phyloP scores from a whole-genome alignment of 2,329 filamentous ascomycete genomes.

The Alternaria atra region DNA sequence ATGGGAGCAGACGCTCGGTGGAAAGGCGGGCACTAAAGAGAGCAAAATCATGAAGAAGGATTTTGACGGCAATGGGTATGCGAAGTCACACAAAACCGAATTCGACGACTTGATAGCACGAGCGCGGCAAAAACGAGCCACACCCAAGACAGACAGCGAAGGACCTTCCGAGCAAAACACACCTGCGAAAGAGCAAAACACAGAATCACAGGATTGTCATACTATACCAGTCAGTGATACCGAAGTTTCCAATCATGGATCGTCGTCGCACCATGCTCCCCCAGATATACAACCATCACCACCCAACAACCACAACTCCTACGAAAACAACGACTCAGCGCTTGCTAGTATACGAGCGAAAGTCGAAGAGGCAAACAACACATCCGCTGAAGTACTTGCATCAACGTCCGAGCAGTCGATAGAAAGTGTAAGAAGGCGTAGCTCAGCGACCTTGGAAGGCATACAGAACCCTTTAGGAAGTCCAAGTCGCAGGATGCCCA shows the following conservation, averaged over 20 bases:
- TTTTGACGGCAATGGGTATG: slow-evolving; percentile 83
- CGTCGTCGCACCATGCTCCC: slow-evolving; percentile 3
- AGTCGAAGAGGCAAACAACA: slow-evolving; percentile 29
- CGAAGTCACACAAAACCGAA: slow-evolving; percentile 73
- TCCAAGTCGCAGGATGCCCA: slow-evolving; percentile 49
- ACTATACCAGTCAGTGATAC: slow-evolving; percentile 7
- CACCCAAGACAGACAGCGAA: slow-evolving; percentile 39
- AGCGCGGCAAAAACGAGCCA: slow-evolving; percentile 67
- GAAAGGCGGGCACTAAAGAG: slow-evolving; percentile 55
- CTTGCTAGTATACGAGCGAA: slow-evolving; percentile 33
- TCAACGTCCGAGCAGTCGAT: slow-evolving; percentile 13
- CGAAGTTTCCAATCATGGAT: neutral
- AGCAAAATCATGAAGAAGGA: slow-evolving; percentile 79
- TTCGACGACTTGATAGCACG: slow-evolving; percentile 83
- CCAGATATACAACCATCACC: slow-evolving; percentile 3
- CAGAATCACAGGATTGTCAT: neutral
- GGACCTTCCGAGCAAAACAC: slow-evolving; percentile 21
- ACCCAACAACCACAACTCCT: slow-evolving; percentile 16
- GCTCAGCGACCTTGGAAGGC: slow-evolving; percentile 15
- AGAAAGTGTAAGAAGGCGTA: slow-evolving; percentile 3
- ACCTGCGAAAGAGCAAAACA: neutral
- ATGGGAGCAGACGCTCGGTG: slow-evolving; percentile 87
- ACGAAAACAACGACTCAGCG: slow-evolving; percentile 37
- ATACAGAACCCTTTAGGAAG: slow-evolving; percentile 35
- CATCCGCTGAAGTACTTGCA: slow-evolving; percentile 16